Evolutionary conservation across 345 rosid genomes (phyloP), one percentile per base, ranked within the genome.

Genomic region (Aquilaria sinensis): DNA sequence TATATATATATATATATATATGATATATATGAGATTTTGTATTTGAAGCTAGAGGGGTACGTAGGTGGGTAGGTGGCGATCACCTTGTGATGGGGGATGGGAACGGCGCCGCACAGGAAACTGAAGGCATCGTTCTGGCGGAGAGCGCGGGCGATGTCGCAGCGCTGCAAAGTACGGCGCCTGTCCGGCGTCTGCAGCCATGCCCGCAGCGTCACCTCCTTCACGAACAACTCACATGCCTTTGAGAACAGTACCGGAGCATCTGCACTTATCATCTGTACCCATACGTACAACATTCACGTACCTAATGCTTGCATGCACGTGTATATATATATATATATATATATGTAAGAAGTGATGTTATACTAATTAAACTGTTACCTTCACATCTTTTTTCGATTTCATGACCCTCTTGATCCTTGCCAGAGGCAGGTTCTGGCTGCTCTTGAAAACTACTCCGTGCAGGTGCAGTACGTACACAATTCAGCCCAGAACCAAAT

Each of bases 331-430:
- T 41, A 23, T 6, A 60, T 15, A 29, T 45, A 37, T 41, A 23
- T 23, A 23, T 23, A 23, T 23, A 23, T 23, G 23, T 1, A 37
- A 37, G 8, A 37, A 37, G 7, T 7, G 7, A 37, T 37, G 8
- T n/a, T 1, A 59, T 45, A 8, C 29, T 9, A 23, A n/a, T 4
- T 10, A 8, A 23, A 23, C 23, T 23, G 57, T 53, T 51, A 81
- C 81, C 85, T 68, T 77, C 54, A 77, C 82, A 6, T 56, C 41
- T 55, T 56, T 56, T 34, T 70, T 63, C 0, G 78, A 56, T 66
- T 80, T 80, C 74, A 80, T 70, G 31, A 77, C 33, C 74, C 47
- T 75, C 62, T 63, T 80, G 59, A 80, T 67, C 72, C 82, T 70
- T 62, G 80, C 71, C 4, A 77, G 62, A n/a, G 78, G 76, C 12